Base-by-base conservation (phyloP, 179 eudicot species). In the Beta macrorhiza region DNA sequence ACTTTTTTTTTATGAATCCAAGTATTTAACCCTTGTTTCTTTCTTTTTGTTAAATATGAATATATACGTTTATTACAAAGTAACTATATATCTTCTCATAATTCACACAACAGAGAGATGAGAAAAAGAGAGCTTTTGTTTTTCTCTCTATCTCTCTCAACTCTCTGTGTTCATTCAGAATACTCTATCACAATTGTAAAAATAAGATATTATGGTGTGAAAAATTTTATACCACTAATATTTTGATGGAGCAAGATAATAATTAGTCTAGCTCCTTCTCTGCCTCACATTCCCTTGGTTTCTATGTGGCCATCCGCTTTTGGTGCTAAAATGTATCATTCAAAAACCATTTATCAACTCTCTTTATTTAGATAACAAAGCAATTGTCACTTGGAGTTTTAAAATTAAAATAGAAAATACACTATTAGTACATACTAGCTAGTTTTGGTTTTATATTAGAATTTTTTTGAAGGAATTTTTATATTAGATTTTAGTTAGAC, bases 71-170 rank as follows among this genome's bases (percentile, higher is more conserved):
- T 5, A 77, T 44, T 19, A 65, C 5, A 68, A 42, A 42, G 42
- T 42, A 3, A 5, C 52, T 7, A 49, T 49, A 49, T 68, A 68
- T 16, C 53, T 68, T 68, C 72, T 68, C 51, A 37, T 14, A 20
- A 53, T 12, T 72, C 1, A 73, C 10, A 42, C 22, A 53, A 53
- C 20, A 73, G 19, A 53, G 76, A 52, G 76, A 73, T 53, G 13
- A 59, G 53, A 44, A 73, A 55, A 55, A 20, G 25, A 73, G 76
- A 73, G 62, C 45, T 44, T 73, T 53, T 53, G 13, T 55, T 15
- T 53, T n/a, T 62, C 51, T 58, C 49, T 53, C 47, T 74, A 67
- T 32, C 77, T 57, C 42, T 37, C 77, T 56, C 25, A 74, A 55
- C 14, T 74, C 47, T 16, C 42, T 5, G 16, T 56, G 25, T 74